A percentile compares a stretch with the other conserved stretches of the same genome.
phyloP scores from a whole-genome alignment of 2,329 filamentous ascomycete species.

The Fusarium mangiferae region DNA sequence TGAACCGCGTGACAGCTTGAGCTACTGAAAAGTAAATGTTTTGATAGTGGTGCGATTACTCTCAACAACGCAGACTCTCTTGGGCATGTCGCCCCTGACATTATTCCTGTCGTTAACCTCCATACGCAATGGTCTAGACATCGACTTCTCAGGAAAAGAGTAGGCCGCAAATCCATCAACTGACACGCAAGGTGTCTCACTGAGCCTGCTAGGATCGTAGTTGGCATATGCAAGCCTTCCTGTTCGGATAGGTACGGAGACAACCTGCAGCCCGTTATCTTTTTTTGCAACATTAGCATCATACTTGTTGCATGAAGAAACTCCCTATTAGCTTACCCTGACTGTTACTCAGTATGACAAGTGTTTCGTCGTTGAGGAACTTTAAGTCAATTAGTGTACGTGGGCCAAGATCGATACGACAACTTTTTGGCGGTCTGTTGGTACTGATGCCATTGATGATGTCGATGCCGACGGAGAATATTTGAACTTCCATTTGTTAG shows the following conservation, averaged over 20 bases:
- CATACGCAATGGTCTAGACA: slow-evolving; percentile 58
- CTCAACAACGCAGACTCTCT: slow-evolving; percentile 62
- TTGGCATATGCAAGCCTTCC: slow-evolving; percentile 50
- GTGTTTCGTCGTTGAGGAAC: slow-evolving; percentile 70
- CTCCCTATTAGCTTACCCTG: slow-evolving; percentile 45
- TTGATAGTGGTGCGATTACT: slow-evolving; percentile 59
- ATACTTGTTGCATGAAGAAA: not conserved
- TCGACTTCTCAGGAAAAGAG: slow-evolving; percentile 43
- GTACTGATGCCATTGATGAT: slow-evolving; percentile 70
- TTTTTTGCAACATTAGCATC: not conserved
- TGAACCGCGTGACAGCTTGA: not conserved
- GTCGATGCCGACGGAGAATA: slow-evolving; percentile 64
- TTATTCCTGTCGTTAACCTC: slow-evolving; percentile 59
- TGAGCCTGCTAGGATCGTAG: slow-evolving; percentile 44
- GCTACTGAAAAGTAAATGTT: slow-evolving; percentile 55
- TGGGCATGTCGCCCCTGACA: slow-evolving; percentile 58
- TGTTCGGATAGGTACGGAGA: slow-evolving; percentile 52
- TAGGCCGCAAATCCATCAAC: slow-evolving; percentile 35
- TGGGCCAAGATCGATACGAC: slow-evolving; percentile 54
- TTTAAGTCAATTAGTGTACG: slow-evolving; percentile 69
- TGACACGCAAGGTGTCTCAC: slow-evolving; percentile 7
- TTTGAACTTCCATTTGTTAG: slow-evolving; percentile 57
- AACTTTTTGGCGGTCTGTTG: slow-evolving; percentile 51
- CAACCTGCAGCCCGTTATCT: slow-evolving; percentile 45
- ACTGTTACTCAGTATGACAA: slow-evolving; percentile 68